phyloP scores from a whole-genome alignment of 2,329 filamentous ascomycete species.

The Pseudogymnoascus sp. region DNA sequence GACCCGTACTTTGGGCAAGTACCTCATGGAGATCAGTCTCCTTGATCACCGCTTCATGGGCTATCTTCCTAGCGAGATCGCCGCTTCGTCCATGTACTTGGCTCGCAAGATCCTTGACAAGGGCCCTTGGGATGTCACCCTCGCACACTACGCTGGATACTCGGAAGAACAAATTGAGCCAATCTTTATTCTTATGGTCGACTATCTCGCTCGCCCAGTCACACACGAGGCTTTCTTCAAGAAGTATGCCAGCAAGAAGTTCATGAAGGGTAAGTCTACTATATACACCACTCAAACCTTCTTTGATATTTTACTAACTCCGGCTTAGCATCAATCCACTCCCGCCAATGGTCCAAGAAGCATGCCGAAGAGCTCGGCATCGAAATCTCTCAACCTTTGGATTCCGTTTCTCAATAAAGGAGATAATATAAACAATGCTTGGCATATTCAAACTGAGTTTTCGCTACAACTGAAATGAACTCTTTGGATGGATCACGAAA shows the following conservation, averaged over 20 bases:
- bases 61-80: constrained; percentile 82
- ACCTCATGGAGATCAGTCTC: constrained; percentile 93
- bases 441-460: constrained; percentile 12
- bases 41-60: constrained; percentile 91
- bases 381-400: constrained; percentile 29
- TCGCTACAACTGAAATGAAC: constrained; percentile 11
- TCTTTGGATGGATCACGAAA: constrained; percentile 13
- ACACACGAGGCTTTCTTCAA: constrained; percentile 98
- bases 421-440: constrained; percentile 12
- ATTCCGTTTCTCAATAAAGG: constrained; percentile 24
- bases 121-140: constrained; percentile 84
- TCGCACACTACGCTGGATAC: constrained; percentile 89
- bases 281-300: background rate
- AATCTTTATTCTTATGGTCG: constrained; percentile 88
- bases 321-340: constrained; percentile 72
- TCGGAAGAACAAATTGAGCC: constrained; percentile 88
- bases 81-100: constrained; percentile 91
- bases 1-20: constrained; percentile 94
- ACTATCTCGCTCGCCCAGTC: constrained; percentile 87
- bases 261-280: constrained; percentile 75
- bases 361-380: constrained; percentile 56
- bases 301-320: constrained; percentile 24
- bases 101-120: constrained; percentile 84
- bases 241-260: constrained; percentile 99
- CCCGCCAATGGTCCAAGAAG: constrained; percentile 89